These are phyloP conservation scores for Talaromyces trachyspermus DNA, from an alignment of 495 filamentous ascomycete genomes.

Conservation along the genomic window DNA sequence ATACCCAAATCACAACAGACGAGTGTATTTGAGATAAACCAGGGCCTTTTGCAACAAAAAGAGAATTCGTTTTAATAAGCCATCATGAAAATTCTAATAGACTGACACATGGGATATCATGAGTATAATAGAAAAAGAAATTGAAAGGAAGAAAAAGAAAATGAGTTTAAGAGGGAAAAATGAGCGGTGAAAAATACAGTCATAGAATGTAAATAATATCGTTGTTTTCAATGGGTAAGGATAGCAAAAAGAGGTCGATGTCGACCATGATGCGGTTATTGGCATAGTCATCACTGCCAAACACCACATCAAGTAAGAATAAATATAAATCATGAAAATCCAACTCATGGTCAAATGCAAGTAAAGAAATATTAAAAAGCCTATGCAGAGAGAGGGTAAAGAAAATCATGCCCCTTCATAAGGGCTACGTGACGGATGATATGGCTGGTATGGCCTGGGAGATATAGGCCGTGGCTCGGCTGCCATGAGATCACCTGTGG, in stretches of 20 bases:
- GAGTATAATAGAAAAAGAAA: conserved; percentile 11
- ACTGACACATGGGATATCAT: conserved; percentile 17
- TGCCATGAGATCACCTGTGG: neutral
- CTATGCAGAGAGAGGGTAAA: neutral
- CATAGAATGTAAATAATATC: conserved; percentile 3
- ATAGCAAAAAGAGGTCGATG: too few species aligned
- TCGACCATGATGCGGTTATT: too few species aligned
- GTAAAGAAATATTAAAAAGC: neutral
- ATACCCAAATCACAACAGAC: too few species aligned
- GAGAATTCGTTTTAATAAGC: neutral
- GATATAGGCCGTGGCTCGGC: conserved; percentile 8
- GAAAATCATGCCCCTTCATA: conserved; percentile 1
- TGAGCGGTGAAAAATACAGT: conserved; percentile 3
- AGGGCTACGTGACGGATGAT: conserved; percentile 2
- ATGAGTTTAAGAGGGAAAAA: conserved; percentile 7
- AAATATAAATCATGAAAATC: neutral
- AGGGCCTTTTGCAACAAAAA: too few species aligned
- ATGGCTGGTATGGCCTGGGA: conserved; percentile 3
- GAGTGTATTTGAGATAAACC: too few species aligned
- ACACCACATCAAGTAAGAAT: neutral
- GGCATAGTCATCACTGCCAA: conserved; percentile 5
- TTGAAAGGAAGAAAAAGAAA: conserved; percentile 5
- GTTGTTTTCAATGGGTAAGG: neutral
- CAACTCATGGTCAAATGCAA: neutral
- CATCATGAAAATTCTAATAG: conserved; percentile 7